These are phyloP conservation scores for Leptomonas seymouri DNA, from an alignment of 208 protist genomes.

Conservation along the genomic window DNA sequence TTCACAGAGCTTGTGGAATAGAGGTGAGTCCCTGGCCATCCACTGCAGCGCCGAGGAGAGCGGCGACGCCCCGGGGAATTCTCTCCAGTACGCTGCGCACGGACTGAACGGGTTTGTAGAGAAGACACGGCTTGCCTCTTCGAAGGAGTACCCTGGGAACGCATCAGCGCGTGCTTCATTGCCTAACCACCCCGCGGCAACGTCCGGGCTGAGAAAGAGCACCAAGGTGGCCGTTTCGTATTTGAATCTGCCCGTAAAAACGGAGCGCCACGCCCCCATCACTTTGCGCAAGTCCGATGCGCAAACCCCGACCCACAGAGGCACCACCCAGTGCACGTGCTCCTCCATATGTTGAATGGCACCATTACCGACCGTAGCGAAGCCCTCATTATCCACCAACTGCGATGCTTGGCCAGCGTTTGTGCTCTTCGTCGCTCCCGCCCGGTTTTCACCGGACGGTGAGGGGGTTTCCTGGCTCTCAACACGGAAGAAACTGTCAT, in stretches of 20 bases:
- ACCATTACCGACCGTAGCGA: neutral
- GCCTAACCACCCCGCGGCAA: neutral
- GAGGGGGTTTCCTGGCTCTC: neutral
- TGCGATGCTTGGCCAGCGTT: too few species aligned
- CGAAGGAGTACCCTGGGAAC: neutral
- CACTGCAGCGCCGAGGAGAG: neutral
- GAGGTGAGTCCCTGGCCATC: neutral
- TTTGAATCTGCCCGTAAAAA: neutral
- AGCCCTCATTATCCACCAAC: too few species aligned
- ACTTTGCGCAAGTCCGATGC: neutral
- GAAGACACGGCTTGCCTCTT: neutral
- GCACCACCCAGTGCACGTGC: constrained; percentile 34
- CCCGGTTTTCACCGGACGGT: neutral
- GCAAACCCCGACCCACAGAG: neutral
- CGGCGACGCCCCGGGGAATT: neutral
- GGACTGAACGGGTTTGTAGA: too few species aligned
- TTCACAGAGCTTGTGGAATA: neutral
- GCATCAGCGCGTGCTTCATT: neutral
- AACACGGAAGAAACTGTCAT: neutral
- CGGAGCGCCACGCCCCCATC: constrained; percentile 14
- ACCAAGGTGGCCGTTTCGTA: constrained; percentile 9
- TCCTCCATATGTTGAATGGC: neutral
- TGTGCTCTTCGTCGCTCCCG: too few species aligned
- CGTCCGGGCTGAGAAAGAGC: constrained; percentile 1
- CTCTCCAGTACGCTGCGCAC: neutral